A percentile compares a stretch with the other conserved stretches of the same genome.
Conservation (phyloP, 768 basidiomycete genomes). For the Cantharellus anzutake region DNA sequence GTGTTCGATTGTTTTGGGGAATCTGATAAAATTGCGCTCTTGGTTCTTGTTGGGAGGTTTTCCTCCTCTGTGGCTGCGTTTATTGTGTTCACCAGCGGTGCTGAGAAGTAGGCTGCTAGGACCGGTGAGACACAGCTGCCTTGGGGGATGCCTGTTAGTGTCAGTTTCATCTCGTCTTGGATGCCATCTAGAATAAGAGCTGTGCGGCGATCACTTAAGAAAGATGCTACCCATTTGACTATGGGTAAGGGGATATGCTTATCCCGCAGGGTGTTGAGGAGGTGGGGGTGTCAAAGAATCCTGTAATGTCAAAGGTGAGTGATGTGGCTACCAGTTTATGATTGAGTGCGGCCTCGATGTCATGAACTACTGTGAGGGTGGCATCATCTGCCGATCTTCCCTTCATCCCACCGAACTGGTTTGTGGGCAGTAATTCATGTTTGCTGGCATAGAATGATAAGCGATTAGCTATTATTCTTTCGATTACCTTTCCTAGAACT, state of each 20-base stretch:
- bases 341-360: background rate
- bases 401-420: constrained; percentile 1
- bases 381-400: constrained; percentile 1
- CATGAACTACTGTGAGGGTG: background rate
- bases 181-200: background rate
- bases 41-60: background rate
- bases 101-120: background rate
- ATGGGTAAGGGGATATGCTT: background rate
- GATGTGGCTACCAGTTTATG: background rate
- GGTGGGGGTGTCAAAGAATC: constrained; percentile 1
- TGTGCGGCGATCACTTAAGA: background rate
- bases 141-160: background rate
- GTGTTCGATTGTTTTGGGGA: background rate
- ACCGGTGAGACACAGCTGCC: background rate
- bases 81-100: background rate
- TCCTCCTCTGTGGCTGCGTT: background rate
- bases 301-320: constrained; percentile 3
- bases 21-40: background rate
- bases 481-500: constrained; percentile 19
- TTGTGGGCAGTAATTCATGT: background rate
- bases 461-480: constrained; percentile 14
- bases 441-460: background rate
- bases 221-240: background rate
- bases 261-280: background rate
- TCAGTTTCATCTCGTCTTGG: background rate